Base-by-base conservation (phyloP, 352 stramenopile species). In the Stramenopiles sp. region DNA sequence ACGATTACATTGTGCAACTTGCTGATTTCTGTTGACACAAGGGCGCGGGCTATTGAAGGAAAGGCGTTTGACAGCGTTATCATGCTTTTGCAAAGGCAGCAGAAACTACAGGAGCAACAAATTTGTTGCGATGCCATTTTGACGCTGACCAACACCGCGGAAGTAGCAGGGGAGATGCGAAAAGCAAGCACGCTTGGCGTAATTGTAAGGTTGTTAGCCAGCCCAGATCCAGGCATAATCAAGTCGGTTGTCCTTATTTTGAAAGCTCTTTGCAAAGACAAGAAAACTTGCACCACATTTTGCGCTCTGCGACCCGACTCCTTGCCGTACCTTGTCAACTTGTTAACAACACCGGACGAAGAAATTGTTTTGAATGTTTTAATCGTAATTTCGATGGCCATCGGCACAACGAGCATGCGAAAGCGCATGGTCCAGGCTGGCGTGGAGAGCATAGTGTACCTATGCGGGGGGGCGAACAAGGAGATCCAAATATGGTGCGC, bases 1-100 rank as follows among this genome's bases (percentile, higher is more conserved):
- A 71, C 53, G 6, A 71, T 71, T 35, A 71, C 53, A 6, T 2
- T 71, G 6, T 71, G 53, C 6, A 71, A 71, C 53, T 71, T 71
- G 53, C 12, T 71, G 6, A 4, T 71, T 31, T 71, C 33, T 6
- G 6, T 2, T 35, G 53, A 71, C 12, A 71, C 53, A 2, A 2
- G 53, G 53, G 35, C 2, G 35, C 33, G 35, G 35, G 2, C 53
- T 6, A 4, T 71, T 35, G 53, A 71, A 71, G 33, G 2, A 2
- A 71, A 71, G 6, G 6, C 53, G 35, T 2, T 71, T 71, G 53
- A 71, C 33, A 2, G 2, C 1, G 6, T 71, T 35, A 31, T 35
- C 33, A 71, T 71, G 53, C 12, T 71, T 2, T 35, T 71, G 53
- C 35, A 4, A 2, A 31, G 53, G 4, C 33, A 2, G 4, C 53